These are phyloP conservation scores for Boehmeria nivea DNA, from an alignment of 306 rosid genomes.

Conservation along the genomic window DNA sequence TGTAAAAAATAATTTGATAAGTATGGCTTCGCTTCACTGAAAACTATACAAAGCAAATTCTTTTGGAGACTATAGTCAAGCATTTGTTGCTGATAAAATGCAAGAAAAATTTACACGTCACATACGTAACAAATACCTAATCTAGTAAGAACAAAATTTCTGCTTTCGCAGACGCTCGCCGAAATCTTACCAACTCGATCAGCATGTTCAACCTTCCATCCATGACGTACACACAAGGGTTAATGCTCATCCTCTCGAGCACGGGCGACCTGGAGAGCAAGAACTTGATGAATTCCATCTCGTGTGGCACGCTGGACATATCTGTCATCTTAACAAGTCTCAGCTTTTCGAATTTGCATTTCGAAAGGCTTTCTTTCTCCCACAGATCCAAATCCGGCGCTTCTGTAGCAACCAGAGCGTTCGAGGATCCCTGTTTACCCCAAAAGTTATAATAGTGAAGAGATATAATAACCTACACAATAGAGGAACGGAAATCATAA, in stretches of 20 bases:
- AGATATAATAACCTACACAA: conserved; percentile 10
- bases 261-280: conserved; percentile 60
- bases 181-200: conserved; percentile 61
- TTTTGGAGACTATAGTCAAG: neutral
- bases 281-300: conserved; percentile 68
- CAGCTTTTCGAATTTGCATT: conserved; percentile 41
- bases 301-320: conserved; percentile 70
- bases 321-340: conserved; percentile 63
- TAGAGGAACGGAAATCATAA: neutral
- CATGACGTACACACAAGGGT: conserved; percentile 38
- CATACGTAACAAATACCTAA: conserved; percentile 15
- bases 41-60: conserved; percentile 2
- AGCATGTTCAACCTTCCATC: conserved; percentile 50
- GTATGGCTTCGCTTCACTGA: too few species aligned
- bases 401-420: conserved; percentile 37
- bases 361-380: conserved; percentile 47
- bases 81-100: neutral
- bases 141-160: conserved; percentile 48
- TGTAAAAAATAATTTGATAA: neutral
- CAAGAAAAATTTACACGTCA: neutral
- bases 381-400: conserved; percentile 67
- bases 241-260: conserved; percentile 58
- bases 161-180: conserved; percentile 71
- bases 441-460: conserved; percentile 8
- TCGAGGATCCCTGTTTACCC: conserved; percentile 55